A percentile compares a stretch with the other conserved stretches of the same genome.
Evolutionary conservation across 257 asterid species (phyloP).

Genomic region (Perilla frutescens): DNA sequence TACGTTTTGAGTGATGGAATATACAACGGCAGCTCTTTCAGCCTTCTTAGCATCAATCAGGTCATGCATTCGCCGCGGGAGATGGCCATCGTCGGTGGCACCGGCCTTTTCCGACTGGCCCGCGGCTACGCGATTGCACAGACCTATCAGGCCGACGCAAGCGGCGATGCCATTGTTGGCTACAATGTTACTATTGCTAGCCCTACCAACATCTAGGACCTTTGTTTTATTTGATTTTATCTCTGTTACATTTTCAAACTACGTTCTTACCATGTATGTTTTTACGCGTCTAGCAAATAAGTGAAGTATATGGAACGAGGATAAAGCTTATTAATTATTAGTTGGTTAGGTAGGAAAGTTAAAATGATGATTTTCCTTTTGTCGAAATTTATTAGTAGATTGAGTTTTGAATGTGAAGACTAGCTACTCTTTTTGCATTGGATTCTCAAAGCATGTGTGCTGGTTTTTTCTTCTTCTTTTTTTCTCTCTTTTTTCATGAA

Average conservation of each 20-base stretch:
- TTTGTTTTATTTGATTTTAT: background rate
- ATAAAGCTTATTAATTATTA: too few species aligned
- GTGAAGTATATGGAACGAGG: too few species aligned
- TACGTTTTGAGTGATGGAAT: conserved; percentile 66
- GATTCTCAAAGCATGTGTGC: too few species aligned
- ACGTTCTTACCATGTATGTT: too few species aligned
- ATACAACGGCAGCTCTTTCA: conserved; percentile 75
- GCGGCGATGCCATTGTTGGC: conserved; percentile 73
- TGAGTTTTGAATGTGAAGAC: too few species aligned
- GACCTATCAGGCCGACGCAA: conserved; percentile 42
- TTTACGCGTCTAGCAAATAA: too few species aligned
- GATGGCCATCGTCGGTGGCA: conserved; percentile 84
- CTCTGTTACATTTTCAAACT: background rate
- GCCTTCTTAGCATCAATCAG: conserved; percentile 64
- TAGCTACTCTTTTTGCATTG: too few species aligned
- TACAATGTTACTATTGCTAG: conserved; percentile 58
- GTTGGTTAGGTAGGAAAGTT: too few species aligned
- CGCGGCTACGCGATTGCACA: conserved; percentile 78
- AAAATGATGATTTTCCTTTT: too few species aligned
- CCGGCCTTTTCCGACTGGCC: conserved; percentile 80
- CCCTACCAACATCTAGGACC: conserved; percentile 37
- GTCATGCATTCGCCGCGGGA: conserved; percentile 59
- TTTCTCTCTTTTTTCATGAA: too few species aligned
- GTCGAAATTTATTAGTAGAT: too few species aligned
- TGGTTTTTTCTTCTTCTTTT: too few species aligned